These are phyloP conservation scores for Nasturtium officinale DNA, from an alignment of 345 rosid genomes.

Conservation along the genomic window DNA sequence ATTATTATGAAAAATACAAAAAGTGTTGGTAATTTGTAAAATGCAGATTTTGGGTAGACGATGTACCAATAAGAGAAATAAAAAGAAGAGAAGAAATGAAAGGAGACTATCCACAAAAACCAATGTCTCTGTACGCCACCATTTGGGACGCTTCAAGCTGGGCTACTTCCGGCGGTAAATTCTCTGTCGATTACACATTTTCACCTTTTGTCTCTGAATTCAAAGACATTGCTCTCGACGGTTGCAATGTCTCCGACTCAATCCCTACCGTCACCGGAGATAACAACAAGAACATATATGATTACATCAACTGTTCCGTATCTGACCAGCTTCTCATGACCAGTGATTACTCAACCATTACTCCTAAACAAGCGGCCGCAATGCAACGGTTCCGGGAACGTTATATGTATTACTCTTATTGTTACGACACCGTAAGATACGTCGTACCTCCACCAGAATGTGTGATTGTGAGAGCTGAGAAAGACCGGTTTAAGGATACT, in stretches of 20 bases:
- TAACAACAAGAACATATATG: conserved; percentile 4
- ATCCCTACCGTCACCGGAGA: conserved; percentile 42
- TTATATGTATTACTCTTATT: conserved; percentile 85
- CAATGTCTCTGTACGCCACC: conserved; percentile 88
- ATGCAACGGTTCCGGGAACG: conserved; percentile 75
- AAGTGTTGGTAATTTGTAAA: neutral
- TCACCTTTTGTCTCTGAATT: conserved; percentile 79
- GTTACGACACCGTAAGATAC: conserved; percentile 70
- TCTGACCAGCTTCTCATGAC: conserved; percentile 42
- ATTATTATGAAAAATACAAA: neutral
- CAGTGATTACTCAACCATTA: conserved; percentile 52
- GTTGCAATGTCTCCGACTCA: conserved; percentile 67
- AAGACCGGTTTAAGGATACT: conserved; percentile 57
- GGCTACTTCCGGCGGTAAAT: conserved; percentile 87
- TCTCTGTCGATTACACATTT: conserved; percentile 69
- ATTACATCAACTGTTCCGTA: conserved; percentile 39
- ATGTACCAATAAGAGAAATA: conserved; percentile 81
- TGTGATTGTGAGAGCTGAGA: conserved; percentile 53
- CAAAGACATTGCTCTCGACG: conserved; percentile 65
- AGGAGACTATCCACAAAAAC: conserved; percentile 79
- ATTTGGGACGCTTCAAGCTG: conserved; percentile 97
- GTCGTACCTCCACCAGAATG: conserved; percentile 73
- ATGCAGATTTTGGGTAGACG: conserved; percentile 83
- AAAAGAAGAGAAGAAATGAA: conserved; percentile 66
- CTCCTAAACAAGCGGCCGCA: conserved; percentile 42